Conservation (phyloP, 192 early-diverging fungal species). For the Coemansia sp. region DNA sequence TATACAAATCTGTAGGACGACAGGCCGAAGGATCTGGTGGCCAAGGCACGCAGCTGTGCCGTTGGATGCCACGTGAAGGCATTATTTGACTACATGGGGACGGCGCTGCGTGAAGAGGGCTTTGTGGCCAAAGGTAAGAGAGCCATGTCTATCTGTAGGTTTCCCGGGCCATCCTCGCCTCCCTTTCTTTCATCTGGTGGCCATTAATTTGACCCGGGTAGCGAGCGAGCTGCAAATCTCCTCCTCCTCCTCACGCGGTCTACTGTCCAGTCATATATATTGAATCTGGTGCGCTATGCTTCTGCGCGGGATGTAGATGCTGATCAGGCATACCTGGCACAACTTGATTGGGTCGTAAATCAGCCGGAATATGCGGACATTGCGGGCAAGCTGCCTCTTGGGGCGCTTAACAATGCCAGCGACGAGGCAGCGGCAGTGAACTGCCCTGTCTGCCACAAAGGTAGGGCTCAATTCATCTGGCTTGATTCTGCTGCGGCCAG, state of each 20-base stretch:
- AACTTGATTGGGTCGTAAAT: conserved; percentile 27
- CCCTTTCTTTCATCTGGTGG: too few species aligned
- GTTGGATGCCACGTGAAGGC: conserved; percentile 30
- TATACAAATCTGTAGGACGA: conserved; percentile 17
- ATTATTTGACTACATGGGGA: conserved; percentile 19
- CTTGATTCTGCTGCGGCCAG: too few species aligned
- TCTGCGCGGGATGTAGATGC: conserved; percentile 11
- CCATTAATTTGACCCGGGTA: too few species aligned
- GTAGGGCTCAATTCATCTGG: conserved; percentile 19
- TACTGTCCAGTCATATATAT: neutral
- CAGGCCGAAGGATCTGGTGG: conserved; percentile 12
- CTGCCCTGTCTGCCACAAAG: conserved; percentile 34
- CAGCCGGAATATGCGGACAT: conserved; percentile 28
- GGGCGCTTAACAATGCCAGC: conserved; percentile 1
- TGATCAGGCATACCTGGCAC: conserved; percentile 33
- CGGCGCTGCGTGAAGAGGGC: neutral
- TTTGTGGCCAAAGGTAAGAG: neutral
- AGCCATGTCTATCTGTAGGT: too few species aligned
- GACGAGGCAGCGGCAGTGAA: conserved; percentile 1
- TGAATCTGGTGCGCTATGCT: neutral
- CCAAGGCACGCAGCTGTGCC: conserved; percentile 21
- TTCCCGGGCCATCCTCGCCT: too few species aligned
- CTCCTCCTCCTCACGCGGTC: too few species aligned
- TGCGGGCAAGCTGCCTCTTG: conserved; percentile 13
- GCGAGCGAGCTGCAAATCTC: too few species aligned